phyloP scores from a whole-genome alignment of 1,284 basidiomycete species.

The Pyrrhoderma lamaoense region DNA sequence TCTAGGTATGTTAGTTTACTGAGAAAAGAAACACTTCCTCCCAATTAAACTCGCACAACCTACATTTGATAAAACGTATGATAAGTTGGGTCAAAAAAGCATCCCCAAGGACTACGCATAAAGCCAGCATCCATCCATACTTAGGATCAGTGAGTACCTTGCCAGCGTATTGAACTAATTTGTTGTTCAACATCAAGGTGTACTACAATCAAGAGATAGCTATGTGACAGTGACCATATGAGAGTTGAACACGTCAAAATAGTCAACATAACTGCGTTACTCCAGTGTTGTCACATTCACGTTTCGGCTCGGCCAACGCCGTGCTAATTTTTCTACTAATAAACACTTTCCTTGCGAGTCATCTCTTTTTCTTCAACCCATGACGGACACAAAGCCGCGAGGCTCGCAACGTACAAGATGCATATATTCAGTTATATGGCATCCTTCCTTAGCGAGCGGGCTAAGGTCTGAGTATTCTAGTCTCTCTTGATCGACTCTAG shows the following conservation, averaged over 20 bases:
- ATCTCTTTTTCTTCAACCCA: constrained; percentile 18
- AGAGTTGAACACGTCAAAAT: too few species aligned
- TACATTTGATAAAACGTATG: constrained; percentile 75
- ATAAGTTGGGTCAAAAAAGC: constrained; percentile 68
- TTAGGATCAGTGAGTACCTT: constrained; percentile 42
- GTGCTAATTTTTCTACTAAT: neutral
- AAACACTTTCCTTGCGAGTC: neutral
- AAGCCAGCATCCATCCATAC: constrained; percentile 61
- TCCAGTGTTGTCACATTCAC: neutral
- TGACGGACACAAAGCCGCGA: constrained; percentile 45
- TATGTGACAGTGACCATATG: too few species aligned
- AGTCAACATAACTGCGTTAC: neutral
- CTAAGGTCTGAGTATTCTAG: constrained; percentile 54
- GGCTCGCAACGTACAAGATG: constrained; percentile 41
- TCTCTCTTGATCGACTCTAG: constrained; percentile 46
- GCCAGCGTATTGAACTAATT: neutral
- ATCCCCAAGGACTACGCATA: constrained; percentile 65
- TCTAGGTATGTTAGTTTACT: constrained; percentile 41
- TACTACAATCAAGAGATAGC: constrained; percentile 30
- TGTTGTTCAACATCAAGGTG: neutral
- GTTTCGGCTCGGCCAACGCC: neutral
- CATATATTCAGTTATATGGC: neutral
- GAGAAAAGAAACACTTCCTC: constrained; percentile 1
- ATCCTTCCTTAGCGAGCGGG: constrained; percentile 43
- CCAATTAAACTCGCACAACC: constrained; percentile 31